Conservation (phyloP, 75 land plant genomes). For the Pinus taeda region DNA sequence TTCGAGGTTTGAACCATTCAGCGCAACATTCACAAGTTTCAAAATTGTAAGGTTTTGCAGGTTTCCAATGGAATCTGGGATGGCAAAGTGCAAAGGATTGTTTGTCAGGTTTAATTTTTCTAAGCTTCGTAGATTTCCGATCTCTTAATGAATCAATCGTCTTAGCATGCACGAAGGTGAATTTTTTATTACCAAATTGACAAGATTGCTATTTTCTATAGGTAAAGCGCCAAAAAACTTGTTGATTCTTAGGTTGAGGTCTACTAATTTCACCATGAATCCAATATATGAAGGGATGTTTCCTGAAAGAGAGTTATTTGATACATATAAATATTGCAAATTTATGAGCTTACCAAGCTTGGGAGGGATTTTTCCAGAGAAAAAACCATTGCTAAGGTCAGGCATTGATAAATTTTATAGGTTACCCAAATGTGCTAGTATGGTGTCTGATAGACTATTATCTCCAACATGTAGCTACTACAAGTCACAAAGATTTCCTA, state of each 20-base stretch:
- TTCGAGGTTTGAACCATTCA: slow-evolving; percentile 11
- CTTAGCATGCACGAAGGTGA: slow-evolving; percentile 11
- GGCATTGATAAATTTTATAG: slow-evolving; percentile 19
- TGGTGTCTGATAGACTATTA: slow-evolving; percentile 28
- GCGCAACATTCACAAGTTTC: too few species aligned
- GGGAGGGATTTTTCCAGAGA: slow-evolving; percentile 11
- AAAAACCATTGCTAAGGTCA: slow-evolving; percentile 1
- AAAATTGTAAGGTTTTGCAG: too few species aligned
- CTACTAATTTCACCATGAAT: neutral
- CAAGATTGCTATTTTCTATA: neutral
- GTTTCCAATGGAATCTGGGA: too few species aligned
- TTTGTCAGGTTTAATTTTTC: slow-evolving; percentile 13
- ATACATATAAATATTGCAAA: slow-evolving; percentile 5
- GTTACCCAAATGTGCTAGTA: slow-evolving; percentile 34
- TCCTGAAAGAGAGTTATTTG: too few species aligned
- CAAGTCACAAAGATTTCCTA: slow-evolving; percentile 32
- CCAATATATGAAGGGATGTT: neutral
- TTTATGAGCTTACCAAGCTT: neutral
- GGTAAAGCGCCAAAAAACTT: slow-evolving; percentile 23
- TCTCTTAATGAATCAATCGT: slow-evolving; percentile 14
- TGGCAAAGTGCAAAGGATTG: slow-evolving; percentile 19
- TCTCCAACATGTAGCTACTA: neutral
- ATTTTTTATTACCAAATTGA: slow-evolving; percentile 11
- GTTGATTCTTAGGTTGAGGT: slow-evolving; percentile 13
- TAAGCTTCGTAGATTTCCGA: slow-evolving; percentile 18